Evolutionary conservation across 23 red algal species (phyloP).

Genomic region (Cyanidiococcus yangmingshanensis): DNA sequence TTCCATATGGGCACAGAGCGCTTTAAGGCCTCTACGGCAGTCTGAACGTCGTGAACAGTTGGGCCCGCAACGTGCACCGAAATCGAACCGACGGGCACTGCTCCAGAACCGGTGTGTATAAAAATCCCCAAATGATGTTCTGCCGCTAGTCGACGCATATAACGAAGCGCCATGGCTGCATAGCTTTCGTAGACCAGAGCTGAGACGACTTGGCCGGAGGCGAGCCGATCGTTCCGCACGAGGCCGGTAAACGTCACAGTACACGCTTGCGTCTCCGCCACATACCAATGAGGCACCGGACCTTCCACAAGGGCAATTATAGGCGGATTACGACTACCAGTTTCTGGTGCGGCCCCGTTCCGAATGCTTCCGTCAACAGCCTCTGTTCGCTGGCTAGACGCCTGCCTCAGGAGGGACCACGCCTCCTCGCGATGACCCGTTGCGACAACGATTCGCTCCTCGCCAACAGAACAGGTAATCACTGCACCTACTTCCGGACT

Average conservation of each 20-base stretch:
- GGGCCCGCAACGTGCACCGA: not conserved
- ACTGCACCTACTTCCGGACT: not conserved
- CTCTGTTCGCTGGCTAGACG: not conserved
- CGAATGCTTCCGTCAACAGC: too few species aligned
- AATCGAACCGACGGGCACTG: not conserved
- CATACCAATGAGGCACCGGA: not conserved
- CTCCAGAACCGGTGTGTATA: not conserved
- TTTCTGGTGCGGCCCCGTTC: not conserved
- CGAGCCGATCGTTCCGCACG: not conserved
- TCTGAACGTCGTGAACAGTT: not conserved
- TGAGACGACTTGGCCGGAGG: not conserved
- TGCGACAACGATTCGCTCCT: not conserved
- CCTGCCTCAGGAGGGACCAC: not conserved
- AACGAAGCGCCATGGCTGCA: not conserved
- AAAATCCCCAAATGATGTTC: not conserved
- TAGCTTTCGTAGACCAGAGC: constrained; percentile 7
- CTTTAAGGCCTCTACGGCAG: not conserved
- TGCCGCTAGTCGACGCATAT: not conserved
- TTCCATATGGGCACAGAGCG: constrained; percentile 7
- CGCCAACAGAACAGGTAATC: not conserved
- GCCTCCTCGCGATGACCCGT: constrained; percentile 2
- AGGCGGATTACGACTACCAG: not conserved
- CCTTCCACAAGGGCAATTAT: not conserved
- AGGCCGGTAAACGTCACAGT: not conserved
- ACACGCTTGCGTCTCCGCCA: not conserved